Evolutionary conservation across 495 filamentous ascomycete species (phyloP).

Genomic region (Hypomontagnella submonticulosa): DNA sequence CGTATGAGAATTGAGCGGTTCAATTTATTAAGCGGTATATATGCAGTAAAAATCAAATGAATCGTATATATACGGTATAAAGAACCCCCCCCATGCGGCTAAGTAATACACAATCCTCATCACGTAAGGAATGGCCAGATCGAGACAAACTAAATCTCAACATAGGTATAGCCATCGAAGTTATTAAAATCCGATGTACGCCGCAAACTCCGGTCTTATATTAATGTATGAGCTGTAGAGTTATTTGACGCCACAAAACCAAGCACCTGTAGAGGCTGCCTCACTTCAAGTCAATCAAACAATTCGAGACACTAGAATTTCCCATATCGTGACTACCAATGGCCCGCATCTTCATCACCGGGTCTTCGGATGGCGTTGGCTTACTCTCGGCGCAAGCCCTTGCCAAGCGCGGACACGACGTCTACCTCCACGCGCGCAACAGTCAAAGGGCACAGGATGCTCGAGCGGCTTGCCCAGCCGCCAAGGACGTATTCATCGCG

Average conservation of each 20-base stretch:
- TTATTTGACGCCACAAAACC: background rate
- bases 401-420: slow-evolving; percentile 62
- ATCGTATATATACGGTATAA: no score
- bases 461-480: slow-evolving; percentile 57
- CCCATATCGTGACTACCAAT: slow-evolving; percentile 43
- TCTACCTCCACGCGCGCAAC: slow-evolving; percentile 68
- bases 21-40: no score
- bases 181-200: slow-evolving; percentile 22
- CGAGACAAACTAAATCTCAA: no score
- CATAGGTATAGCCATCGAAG: background rate
- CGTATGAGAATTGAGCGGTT: no score
- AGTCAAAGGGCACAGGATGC: slow-evolving; percentile 59
- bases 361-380: slow-evolving; percentile 62
- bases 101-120: no score
- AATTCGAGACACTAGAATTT: background rate
- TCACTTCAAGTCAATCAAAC: background rate
- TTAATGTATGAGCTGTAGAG: slow-evolving; percentile 2
- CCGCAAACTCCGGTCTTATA: slow-evolving; percentile 21
- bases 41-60: no score
- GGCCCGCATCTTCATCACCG: slow-evolving; percentile 68
- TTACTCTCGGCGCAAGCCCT: slow-evolving; percentile 62
- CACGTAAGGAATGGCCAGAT: no score
- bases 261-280: no score
- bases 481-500: slow-evolving; percentile 60
- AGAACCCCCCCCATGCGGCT: no score